phyloP scores from a whole-genome alignment of 352 stramenopile species.

The Pythium guiyangense region DNA sequence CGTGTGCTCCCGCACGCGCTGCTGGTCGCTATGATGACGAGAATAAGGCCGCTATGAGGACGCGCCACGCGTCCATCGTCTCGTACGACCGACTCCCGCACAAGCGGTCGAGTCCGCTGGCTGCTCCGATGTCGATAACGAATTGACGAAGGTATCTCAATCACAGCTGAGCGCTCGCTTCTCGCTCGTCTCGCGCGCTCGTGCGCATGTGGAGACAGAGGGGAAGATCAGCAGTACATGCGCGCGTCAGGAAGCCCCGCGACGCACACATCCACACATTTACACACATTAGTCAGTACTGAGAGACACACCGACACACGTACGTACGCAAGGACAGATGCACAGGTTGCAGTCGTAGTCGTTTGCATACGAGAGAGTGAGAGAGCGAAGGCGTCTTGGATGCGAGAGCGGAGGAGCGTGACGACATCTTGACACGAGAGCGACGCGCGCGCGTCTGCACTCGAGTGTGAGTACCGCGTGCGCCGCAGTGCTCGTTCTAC shows the following conservation, averaged over 20 bases:
- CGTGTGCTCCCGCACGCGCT: background rate
- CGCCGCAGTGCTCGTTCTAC: constrained; percentile 20
- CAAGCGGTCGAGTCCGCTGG: constrained; percentile 8
- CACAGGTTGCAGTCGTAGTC: no score
- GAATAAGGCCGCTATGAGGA: constrained; percentile 33
- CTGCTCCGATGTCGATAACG: constrained; percentile 8
- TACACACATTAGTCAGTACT: no score
- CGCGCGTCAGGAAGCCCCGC: no score
- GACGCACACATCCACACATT: no score
- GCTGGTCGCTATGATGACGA: constrained; percentile 20
- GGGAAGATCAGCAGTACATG: no score
- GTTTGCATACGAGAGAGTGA: background rate
- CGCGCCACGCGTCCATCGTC: background rate
- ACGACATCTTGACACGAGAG: constrained; percentile 13
- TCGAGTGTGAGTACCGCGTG: background rate
- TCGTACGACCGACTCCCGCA: background rate
- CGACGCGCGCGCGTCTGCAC: background rate
- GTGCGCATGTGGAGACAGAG: background rate
- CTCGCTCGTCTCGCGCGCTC: background rate
- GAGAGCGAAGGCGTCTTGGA: background rate
- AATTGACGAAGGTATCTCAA: constrained; percentile 17
- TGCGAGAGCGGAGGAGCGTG: constrained; percentile 16
- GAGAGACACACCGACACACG: background rate
- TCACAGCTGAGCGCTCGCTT: constrained; percentile 7
- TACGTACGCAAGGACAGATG: background rate